Base-by-base conservation (phyloP, 192 early-diverging fungal genomes). In the Coemansia sp. region DNA sequence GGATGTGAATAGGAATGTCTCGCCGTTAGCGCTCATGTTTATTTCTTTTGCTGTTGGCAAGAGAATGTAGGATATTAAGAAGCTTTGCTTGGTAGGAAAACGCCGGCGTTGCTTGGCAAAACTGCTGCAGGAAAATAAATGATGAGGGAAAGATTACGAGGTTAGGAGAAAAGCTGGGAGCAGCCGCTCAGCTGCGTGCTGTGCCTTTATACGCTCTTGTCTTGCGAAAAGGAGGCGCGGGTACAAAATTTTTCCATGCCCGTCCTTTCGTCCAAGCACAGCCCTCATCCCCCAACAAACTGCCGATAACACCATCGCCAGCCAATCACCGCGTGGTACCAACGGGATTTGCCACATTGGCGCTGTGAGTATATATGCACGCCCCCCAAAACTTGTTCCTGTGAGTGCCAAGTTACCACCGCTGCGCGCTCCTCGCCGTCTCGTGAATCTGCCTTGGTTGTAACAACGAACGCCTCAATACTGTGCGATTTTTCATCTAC, bases 1-100 rank as follows among this genome's bases (percentile, higher is more conserved):
- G 71, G 97, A 99, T 74, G 97, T 99, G 87, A 98, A 99, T 65
- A 99, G 89, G 87, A 99, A 97, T 60, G 92, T 93, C 71, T 95
- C 89, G 79, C 75, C 73, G 67, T 78, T 56, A 49, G 60, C 22
- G 56, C 69, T 81, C 73, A 75, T 75, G 66, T 50, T 17, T 56
- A n/a, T 57, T 11, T 52, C 22, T 21, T 39, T 61, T 21, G 51
- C 17, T 61, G 19, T 8, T 32, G 32, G 7, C 32, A 32, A 32
- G 32, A 32, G 32, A 32, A 8, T 37, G 54, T 47, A 23, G 60
- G 21, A 10, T 56, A 38, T 24, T 52, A 54, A 45, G 43, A 5
- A n/a, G 2, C 14, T 48, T 1, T 51, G 32, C 49, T 17, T 38
- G 35, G 32, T 32, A 32, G 32, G 6, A 32, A 32, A 32, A 32